These are phyloP conservation scores for Wickerhamomyces sp. DNA, from an alignment of 1,139 yeast species.

Conservation along the genomic window DNA sequence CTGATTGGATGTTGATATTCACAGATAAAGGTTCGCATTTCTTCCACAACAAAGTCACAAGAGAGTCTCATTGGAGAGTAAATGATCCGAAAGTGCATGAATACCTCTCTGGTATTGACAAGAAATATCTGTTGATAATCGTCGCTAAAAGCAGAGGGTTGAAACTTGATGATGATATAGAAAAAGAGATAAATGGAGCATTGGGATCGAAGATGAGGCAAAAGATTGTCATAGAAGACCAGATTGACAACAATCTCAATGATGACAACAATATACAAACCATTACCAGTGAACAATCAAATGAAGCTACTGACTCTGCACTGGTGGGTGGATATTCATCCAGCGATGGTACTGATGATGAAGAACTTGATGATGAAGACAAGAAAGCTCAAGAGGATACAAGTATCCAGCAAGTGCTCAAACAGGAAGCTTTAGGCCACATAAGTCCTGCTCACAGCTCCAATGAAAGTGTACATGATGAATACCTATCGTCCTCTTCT, in stretches of 20 bases:
- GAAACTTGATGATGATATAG: slow-evolving; percentile 22
- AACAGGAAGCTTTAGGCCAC: too few species aligned
- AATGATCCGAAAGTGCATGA: slow-evolving; percentile 29
- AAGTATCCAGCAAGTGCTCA: too few species aligned
- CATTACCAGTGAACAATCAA: too few species aligned
- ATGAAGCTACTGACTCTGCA: slow-evolving; percentile 1
- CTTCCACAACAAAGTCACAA: slow-evolving; percentile 32
- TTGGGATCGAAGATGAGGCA: slow-evolving; percentile 14
- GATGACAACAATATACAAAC: too few species aligned
- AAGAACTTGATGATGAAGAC: slow-evolving; percentile 4
- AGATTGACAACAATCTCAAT: background rate
- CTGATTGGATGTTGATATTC: slow-evolving; percentile 40
- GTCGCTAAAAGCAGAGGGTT: slow-evolving; percentile 46
- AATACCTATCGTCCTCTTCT: too few species aligned
- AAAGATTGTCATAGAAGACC: slow-evolving; percentile 2
- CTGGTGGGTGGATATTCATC: slow-evolving; percentile 17
- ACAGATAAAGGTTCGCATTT: slow-evolving; percentile 42
- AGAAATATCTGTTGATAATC: slow-evolving; percentile 31
- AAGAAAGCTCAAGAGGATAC: background rate
- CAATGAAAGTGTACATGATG: too few species aligned
- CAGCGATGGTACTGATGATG: slow-evolving; percentile 12
- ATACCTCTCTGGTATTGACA: slow-evolving; percentile 30
- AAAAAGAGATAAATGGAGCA: slow-evolving; percentile 3
- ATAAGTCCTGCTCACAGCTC: too few species aligned
- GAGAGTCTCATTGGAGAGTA: slow-evolving; percentile 34